Evolutionary conservation across 306 rosid species (phyloP).

Genomic region (Malus fusca): DNA sequence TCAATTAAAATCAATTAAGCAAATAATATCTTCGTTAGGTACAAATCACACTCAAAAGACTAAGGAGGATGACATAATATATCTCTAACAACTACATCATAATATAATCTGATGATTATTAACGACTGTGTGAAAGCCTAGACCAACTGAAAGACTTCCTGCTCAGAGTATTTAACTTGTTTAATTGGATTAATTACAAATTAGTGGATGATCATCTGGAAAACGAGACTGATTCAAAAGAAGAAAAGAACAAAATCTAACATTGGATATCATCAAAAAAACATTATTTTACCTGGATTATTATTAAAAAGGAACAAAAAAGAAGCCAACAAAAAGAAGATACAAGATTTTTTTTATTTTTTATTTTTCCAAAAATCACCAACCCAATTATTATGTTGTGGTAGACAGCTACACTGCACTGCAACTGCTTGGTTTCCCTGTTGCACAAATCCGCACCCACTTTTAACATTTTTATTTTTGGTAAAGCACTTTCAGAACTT

Average conservation of each 20-base stretch:
- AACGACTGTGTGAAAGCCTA: neutral
- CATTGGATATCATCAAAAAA: neutral
- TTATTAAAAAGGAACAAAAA: neutral
- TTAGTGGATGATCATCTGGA: neutral
- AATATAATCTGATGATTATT: conserved; percentile 5
- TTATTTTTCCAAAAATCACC: neutral
- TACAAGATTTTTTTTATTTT: neutral
- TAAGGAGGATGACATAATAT: neutral
- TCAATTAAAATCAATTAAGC: neutral
- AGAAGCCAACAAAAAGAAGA: conserved; percentile 12
- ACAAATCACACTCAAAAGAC: conserved; percentile 5
- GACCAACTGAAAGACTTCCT: conserved; percentile 1
- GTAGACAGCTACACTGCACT: conserved; percentile 24
- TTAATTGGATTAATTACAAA: neutral
- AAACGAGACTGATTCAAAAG: neutral
- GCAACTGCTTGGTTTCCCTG: conserved; percentile 11
- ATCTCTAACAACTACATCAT: conserved; percentile 4
- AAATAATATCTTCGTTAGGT: conserved; percentile 11
- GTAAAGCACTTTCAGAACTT: too few relatives aligned
- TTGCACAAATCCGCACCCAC: conserved; percentile 14
- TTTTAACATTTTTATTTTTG: neutral
- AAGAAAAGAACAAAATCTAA: neutral
- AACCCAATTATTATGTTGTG: conserved; percentile 38
- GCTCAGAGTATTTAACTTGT: neutral
- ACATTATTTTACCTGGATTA: neutral